Conservation (phyloP, 257 asterid species). For the Nicotiana attenuata region DNA sequence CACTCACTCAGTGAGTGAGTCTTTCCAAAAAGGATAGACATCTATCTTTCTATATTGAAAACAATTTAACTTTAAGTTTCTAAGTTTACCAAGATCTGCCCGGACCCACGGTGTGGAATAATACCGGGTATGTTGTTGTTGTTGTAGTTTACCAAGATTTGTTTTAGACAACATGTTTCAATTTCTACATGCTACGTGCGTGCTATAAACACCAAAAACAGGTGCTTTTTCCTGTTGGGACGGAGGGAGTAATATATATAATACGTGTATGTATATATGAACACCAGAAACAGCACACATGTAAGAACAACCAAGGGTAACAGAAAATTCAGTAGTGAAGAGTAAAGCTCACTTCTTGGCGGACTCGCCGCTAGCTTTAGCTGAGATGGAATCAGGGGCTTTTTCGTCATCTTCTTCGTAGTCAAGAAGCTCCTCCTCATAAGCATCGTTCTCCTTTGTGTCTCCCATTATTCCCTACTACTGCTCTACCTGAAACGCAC, state of each 20-base stretch:
- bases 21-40: no score
- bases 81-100: no score
- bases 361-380: slow-evolving; percentile 75
- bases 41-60: no score
- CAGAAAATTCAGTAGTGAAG: neutral
- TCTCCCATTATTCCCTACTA: slow-evolving; percentile 49
- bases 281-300: neutral
- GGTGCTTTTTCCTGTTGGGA: no score
- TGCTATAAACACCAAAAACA: no score
- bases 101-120: no score
- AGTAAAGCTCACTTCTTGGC: slow-evolving; percentile 56
- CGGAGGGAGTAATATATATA: neutral
- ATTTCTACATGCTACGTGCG: no score
- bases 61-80: no score
- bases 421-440: slow-evolving; percentile 94
- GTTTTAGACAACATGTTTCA: no score
- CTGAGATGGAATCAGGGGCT: slow-evolving; percentile 52
- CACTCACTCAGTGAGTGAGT: no score
- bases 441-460: slow-evolving; percentile 68
- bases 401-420: slow-evolving; percentile 92
- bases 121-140: no score
- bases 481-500: slow-evolving; percentile 1
- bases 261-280: neutral
- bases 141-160: no score
- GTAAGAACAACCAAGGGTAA: neutral